These are phyloP conservation scores for Dendrobium chrysotoxum DNA, from an alignment of 106 monocot genomes.

Conservation along the genomic window DNA sequence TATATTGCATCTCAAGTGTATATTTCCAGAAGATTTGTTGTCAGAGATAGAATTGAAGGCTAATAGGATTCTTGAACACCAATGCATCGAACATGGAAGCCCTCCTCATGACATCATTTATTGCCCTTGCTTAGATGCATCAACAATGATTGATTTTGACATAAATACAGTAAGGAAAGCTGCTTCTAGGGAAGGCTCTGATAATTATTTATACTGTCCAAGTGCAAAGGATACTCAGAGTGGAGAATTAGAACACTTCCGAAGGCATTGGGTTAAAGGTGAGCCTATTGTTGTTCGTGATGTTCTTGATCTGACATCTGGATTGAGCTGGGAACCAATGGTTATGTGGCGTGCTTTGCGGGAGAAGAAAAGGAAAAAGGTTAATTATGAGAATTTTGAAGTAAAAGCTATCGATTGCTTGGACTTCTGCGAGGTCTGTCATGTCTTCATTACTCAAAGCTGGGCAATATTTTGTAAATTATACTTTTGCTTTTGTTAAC, in stretches of 20 bases:
- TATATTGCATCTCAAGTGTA: slow-evolving; percentile 43
- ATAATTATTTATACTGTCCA: slow-evolving; percentile 64
- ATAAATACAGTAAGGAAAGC: slow-evolving; percentile 22
- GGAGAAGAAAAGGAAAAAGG: slow-evolving; percentile 36
- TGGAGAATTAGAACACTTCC: slow-evolving; percentile 42
- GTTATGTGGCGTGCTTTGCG: slow-evolving; percentile 76
- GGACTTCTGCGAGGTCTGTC: slow-evolving; percentile 69
- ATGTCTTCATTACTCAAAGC: neutral
- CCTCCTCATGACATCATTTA: neutral
- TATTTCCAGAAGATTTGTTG: slow-evolving; percentile 36
- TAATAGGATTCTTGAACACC: slow-evolving; percentile 10
- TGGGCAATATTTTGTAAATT: neutral
- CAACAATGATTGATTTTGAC: slow-evolving; percentile 20
- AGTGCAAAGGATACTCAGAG: slow-evolving; percentile 26
- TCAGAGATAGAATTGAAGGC: slow-evolving; percentile 38
- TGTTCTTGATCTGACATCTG: slow-evolving; percentile 48
- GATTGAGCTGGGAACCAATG: slow-evolving; percentile 76
- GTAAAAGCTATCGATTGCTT: slow-evolving; percentile 71
- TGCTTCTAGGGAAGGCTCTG: slow-evolving; percentile 36
- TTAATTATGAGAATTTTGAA: slow-evolving; percentile 28
- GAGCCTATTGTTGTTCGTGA: slow-evolving; percentile 66
- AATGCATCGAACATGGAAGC: neutral
- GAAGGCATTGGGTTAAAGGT: slow-evolving; percentile 61
- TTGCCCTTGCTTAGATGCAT: slow-evolving; percentile 27
- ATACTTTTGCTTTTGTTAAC: neutral